Evolutionary conservation across 2,329 filamentous ascomycete species (phyloP), one percentile per base, ranked within the genome.

Genomic region (Pestalotiopsis sp.): DNA sequence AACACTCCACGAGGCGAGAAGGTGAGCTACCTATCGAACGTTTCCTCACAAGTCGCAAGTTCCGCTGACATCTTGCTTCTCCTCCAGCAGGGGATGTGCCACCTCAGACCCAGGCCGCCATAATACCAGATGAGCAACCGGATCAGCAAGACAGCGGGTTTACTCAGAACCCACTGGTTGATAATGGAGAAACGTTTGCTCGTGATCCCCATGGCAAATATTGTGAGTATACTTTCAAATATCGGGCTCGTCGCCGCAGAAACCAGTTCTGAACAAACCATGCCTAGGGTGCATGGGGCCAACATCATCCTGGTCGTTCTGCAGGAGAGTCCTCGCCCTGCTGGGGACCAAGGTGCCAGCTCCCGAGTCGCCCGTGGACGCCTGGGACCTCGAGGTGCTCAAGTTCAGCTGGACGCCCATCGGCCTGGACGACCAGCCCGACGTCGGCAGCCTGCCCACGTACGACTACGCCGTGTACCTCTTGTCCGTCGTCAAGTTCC

Each of bases 241-340:
- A 31, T 2, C 31, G 7, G 31, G 6, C 31, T 36, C 7, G 31
- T 36, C 7, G 31, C 1, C 31, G 7, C 7, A 36, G 31, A 9
- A 36, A 2, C 2, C 31, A 36, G 31, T 2, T 36, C 31, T 36
- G 9, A 36, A 36, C 31, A 36, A 36, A 36, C 31, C 31, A 9
- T 9, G 6, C 31, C 2, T 36, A 36, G 31, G 60, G 36, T 63
- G n/a, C 23, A 63, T 63, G 60, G 60, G 60, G 7, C 60, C 60
- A 23, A 17, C 31, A 17, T 63, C 60, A 14, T 38, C 60, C 14
- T 63, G 60, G 31, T 63, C 60, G 17, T 63, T 63, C 38, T 63
- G 60, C 2, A 23, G 60, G 5, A 23, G 60, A 38, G 23, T 41
- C 1, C 38, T 63, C 17, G 60, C 60, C 2, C n/a, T 63, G 17